These are phyloP conservation scores for Sugiyamaella pinicola DNA, from an alignment of 1,139 yeast species.

Conservation along the genomic window DNA sequence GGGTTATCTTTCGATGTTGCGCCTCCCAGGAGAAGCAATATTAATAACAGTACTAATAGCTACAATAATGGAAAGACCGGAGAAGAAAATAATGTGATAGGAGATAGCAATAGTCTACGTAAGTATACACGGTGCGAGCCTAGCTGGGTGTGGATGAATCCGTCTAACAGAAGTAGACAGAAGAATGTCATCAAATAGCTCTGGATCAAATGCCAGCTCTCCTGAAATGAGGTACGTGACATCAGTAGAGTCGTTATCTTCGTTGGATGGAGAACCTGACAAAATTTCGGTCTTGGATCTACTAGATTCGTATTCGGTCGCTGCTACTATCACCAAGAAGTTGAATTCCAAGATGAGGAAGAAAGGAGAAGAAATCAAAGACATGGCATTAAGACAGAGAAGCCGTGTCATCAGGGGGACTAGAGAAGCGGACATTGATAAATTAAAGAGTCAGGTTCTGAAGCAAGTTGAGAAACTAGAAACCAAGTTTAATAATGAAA, in stretches of 20 bases:
- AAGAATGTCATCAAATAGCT: conserved; percentile 11
- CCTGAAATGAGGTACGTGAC: conserved; percentile 24
- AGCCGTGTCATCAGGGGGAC: conserved; percentile 33
- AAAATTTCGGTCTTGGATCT: conserved; percentile 40
- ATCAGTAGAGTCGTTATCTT: conserved; percentile 31
- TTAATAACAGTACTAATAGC: not conserved
- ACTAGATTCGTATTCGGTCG: conserved; percentile 41
- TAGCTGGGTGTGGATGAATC: not conserved
- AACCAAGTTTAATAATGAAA: conserved; percentile 48
- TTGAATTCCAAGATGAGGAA: conserved; percentile 36
- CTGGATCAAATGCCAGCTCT: conserved; percentile 20
- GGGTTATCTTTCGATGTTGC: conserved; percentile 3
- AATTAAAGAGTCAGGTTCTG: conserved; percentile 36
- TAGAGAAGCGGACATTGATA: conserved; percentile 43
- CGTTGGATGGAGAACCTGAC: conserved; percentile 33
- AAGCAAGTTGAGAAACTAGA: conserved; percentile 59
- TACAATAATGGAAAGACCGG: not conserved
- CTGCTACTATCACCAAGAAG: conserved; percentile 37
- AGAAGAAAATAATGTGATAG: not conserved
- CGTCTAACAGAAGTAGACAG: conserved; percentile 1
- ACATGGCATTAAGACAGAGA: conserved; percentile 37
- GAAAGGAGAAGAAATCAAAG: conserved; percentile 37
- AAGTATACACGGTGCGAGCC: not conserved
- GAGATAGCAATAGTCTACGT: not conserved
- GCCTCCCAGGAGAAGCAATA: not conserved